Evolutionary conservation across 768 basidiomycete species (phyloP).

Genomic region (Mycena epipterygia): DNA sequence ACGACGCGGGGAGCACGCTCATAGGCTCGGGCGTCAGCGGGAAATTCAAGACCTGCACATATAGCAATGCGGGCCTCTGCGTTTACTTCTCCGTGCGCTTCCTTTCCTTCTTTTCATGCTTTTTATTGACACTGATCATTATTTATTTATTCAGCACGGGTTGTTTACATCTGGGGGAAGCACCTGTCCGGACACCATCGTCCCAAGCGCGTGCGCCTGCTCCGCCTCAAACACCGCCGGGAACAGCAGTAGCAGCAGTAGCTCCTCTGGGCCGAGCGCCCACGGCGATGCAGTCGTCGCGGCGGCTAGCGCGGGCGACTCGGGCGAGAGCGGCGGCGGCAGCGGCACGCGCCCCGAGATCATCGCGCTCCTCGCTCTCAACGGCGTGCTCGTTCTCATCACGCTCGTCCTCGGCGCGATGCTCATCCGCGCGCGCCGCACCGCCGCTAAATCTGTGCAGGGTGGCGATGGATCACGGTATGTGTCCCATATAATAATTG

Average conservation of each 20-base stretch:
- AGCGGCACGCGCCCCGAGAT: not conserved
- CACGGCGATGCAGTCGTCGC: not conserved
- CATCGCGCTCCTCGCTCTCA: not conserved
- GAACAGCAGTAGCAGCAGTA: too few relatives aligned
- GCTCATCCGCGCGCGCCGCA: slow-evolving; percentile 1
- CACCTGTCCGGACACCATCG: slow-evolving; percentile 4
- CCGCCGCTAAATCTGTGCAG: not conserved
- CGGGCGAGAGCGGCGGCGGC: not conserved
- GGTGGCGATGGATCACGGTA: too few relatives aligned
- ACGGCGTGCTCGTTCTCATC: not conserved
- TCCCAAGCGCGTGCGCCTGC: not conserved
- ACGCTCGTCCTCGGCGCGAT: not conserved
- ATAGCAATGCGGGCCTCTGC: not conserved
- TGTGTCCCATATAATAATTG: too few relatives aligned
- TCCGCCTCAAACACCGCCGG: not conserved
- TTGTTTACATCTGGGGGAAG: slow-evolving; percentile 4
- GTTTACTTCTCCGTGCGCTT: not conserved
- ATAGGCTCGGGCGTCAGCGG: not conserved
- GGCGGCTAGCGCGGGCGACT: not conserved
- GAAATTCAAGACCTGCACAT: slow-evolving; percentile 5
- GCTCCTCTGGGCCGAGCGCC: too few relatives aligned
- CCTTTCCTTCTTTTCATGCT: not conserved
- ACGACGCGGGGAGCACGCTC: not conserved
- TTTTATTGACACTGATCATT: not conserved
- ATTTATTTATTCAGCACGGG: not conserved